Base-by-base conservation (phyloP, 2,329 filamentous ascomycete species). In the Stemphylium lycopersici region DNA sequence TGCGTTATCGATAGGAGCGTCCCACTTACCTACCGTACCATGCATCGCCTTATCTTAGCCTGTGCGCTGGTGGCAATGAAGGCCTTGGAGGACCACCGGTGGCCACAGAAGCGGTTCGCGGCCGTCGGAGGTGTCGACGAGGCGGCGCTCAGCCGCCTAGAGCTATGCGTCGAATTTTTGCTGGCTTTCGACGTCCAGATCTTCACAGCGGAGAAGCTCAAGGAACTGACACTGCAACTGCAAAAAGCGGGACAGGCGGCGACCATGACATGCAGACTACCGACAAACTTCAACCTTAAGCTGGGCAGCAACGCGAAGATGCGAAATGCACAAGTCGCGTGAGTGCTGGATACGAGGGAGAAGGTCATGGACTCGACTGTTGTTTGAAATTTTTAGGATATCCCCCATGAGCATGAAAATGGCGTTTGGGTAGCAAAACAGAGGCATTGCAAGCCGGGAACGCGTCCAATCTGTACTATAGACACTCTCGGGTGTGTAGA, bases 51-150 rank as follows among this genome's bases (percentile, higher is more conserved):
- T 6, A 82, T 96, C 29, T 83, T 99, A 13, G 93, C 91, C 0
- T 90, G 90, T 6, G 81, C 97, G 48, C 82, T 93, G 32, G 90
- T 97, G 3, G 92, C 93, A 12, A 95, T 93, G 84, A 99, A 98
- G 78, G 90, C 91, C 0, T 79, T 97, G n/a, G 93, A 99, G 75
- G 93, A 98, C 73, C 83, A 93, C 48, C 90, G 88, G 64, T 96
- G 96, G 77, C 86, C 90, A 7, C 93, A 97, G 77, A 83, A 83
- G 55, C 89, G 91, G 50, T 87, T 97, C 62, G 88, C 93, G 15
- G 89, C 88, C 61, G 93, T 98, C 1, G 93, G 95, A 37, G 93
- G 93, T 15, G 91, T 98, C 13, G 90, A 86, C 68, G 89, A 90
- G 70, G 79, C 81, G 15, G 92, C 98, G 76, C 82, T 99, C 46